Conservation (phyloP, 495 filamentous ascomycete genomes). For the Penicillium roqueforti region DNA sequence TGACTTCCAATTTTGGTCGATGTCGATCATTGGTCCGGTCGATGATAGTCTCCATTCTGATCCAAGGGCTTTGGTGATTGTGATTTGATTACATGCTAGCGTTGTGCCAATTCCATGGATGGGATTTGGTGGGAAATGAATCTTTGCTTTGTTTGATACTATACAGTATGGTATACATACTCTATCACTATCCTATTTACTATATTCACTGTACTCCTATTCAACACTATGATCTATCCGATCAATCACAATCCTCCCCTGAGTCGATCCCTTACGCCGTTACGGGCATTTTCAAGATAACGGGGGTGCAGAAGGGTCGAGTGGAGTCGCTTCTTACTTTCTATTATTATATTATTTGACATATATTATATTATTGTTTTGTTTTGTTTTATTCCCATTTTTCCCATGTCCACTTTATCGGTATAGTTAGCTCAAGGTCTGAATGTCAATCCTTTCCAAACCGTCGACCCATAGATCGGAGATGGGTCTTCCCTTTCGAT, state of each 20-base stretch:
- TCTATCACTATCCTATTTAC: too few relatives aligned
- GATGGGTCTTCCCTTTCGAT: conserved; percentile 22
- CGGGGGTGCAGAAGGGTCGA: conserved; percentile 31
- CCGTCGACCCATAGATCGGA: conserved; percentile 28
- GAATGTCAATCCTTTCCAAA: conserved; percentile 30
- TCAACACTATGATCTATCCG: background rate
- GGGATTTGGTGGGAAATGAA: too few relatives aligned
- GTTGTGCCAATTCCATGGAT: conserved; percentile 3
- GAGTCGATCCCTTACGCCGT: conserved; percentile 26
- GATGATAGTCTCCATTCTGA: conserved; percentile 3
- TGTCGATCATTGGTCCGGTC: conserved; percentile 9
- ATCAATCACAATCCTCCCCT: conserved; percentile 4
- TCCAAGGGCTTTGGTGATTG: background rate
- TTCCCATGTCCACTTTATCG: background rate
- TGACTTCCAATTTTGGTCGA: background rate
- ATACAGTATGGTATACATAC: too few relatives aligned
- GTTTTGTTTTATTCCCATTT: background rate
- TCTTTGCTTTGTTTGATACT: too few relatives aligned
- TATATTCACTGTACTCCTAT: too few relatives aligned
- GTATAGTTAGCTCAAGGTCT: conserved; percentile 12
- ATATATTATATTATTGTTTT: background rate
- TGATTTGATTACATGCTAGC: conserved; percentile 2
- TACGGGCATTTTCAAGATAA: conserved; percentile 29
- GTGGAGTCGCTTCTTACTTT: conserved; percentile 26
- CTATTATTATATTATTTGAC: conserved; percentile 8